A percentile compares a stretch with the other conserved stretches of the same genome.
These are phyloP conservation scores for Rubia balearica DNA, from an alignment of 305 asterid genomes.

Conservation along the genomic window DNA sequence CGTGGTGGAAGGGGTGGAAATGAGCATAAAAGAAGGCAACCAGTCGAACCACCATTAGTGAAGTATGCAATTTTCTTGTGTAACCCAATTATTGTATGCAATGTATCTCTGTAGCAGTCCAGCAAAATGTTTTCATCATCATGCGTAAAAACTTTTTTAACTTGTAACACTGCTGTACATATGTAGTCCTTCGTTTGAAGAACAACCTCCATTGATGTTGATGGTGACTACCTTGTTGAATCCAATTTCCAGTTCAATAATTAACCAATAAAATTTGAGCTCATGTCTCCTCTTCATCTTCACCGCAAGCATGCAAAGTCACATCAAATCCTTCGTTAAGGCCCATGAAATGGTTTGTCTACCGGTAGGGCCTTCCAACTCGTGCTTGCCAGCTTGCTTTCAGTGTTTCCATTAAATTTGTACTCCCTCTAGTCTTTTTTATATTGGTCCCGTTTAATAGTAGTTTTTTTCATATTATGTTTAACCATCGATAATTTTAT, in stretches of 20 bases:
- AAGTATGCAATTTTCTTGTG: background rate
- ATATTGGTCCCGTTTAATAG: no score
- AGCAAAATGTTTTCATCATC: constrained; percentile 28
- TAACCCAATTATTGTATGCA: constrained; percentile 42
- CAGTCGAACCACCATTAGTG: constrained; percentile 52
- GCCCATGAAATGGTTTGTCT: constrained; percentile 24
- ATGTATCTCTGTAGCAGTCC: constrained; percentile 19
- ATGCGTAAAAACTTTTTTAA: constrained; percentile 38
- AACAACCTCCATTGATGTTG: constrained; percentile 30
- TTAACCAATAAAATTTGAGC: constrained; percentile 3
- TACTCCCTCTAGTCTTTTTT: no score
- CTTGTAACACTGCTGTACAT: constrained; percentile 73
- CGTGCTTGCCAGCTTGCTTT: constrained; percentile 49
- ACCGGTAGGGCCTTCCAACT: constrained; percentile 33
- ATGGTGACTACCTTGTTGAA: constrained; percentile 47
- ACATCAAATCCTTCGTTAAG: constrained; percentile 49
- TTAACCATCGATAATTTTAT: no score
- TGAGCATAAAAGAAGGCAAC: constrained; percentile 85
- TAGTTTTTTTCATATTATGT: no score
- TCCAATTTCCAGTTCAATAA: background rate
- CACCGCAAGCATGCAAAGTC: constrained; percentile 32
- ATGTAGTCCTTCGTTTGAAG: constrained; percentile 35
- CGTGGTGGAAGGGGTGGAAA: constrained; percentile 56
- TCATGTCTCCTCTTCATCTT: constrained; percentile 21
- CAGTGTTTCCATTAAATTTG: constrained; percentile 1